Evolutionary conservation across 192 early-diverging fungal species (phyloP).

Genomic region (Backusella tarrabulga): DNA sequence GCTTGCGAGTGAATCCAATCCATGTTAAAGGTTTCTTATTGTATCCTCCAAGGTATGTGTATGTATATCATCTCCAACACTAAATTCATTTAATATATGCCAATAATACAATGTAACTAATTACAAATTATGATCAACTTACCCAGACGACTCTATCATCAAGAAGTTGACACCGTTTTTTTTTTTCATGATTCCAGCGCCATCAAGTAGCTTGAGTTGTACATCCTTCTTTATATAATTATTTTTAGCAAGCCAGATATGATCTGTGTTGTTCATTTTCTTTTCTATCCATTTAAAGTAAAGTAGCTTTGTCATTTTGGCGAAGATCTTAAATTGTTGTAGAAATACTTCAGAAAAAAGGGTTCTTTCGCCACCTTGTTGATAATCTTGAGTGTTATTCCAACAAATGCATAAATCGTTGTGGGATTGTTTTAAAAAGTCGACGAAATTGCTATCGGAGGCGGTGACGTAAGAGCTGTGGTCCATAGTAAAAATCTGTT

Average conservation of each 20-base stretch:
- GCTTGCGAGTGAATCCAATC: not conserved
- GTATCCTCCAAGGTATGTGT: not conserved
- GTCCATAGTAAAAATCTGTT: no score
- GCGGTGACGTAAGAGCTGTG: no score
- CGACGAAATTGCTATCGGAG: no score
- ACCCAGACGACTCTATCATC: not conserved
- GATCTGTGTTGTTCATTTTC: not conserved
- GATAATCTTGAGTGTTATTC: not conserved
- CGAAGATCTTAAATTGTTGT: not conserved
- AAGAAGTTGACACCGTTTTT: not conserved
- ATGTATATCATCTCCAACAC: not conserved
- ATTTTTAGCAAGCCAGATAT: not conserved
- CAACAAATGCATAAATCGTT: not conserved
- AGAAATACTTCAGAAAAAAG: not conserved
- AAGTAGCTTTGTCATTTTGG: not conserved
- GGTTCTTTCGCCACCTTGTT: not conserved
- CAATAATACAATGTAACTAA: not conserved
- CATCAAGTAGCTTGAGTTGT: not conserved
- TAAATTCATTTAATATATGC: not conserved
- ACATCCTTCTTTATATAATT: not conserved
- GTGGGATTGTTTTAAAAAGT: not conserved
- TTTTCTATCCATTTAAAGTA: slow-evolving; percentile 4
- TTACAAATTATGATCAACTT: not conserved
- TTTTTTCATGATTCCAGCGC: not conserved
- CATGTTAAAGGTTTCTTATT: not conserved